Conservation (phyloP, 2,329 filamentous ascomycete genomes). For the Neonectria punicea region DNA sequence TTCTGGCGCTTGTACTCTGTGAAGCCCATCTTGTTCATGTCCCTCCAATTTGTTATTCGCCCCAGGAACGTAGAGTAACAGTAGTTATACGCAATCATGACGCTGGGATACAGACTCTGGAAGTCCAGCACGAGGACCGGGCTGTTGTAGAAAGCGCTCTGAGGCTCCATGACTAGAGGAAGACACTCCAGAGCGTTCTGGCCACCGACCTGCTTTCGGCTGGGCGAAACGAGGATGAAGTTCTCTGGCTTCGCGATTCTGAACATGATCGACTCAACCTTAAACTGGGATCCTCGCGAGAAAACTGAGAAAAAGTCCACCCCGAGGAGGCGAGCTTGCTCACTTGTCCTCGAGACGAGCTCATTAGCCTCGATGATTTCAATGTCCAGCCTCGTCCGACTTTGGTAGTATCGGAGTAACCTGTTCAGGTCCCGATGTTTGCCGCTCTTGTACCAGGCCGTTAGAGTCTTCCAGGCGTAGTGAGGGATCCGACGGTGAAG, state of each 20-base stretch:
- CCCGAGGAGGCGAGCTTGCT: slow-evolving; percentile 91
- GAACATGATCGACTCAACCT: slow-evolving; percentile 99
- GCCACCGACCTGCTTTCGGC: slow-evolving; percentile 87
- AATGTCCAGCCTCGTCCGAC: slow-evolving; percentile 82
- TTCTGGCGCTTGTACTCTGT: slow-evolving; percentile 83
- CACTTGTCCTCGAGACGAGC: slow-evolving; percentile 86
- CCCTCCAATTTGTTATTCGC: slow-evolving; percentile 87
- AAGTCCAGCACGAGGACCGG: slow-evolving; percentile 94
- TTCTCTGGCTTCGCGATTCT: slow-evolving; percentile 97
- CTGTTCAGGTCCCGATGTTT: slow-evolving; percentile 77
- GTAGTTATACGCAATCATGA: slow-evolving; percentile 99
- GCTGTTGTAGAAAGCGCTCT: slow-evolving; percentile 92
- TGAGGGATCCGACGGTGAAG: slow-evolving; percentile 89
- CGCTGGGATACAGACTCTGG: slow-evolving; percentile 93
- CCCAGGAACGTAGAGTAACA: slow-evolving; percentile 98
- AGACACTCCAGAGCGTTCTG: slow-evolving; percentile 96
- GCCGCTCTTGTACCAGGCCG: slow-evolving; percentile 80
- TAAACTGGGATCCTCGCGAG: slow-evolving; percentile 94
- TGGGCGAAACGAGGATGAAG: slow-evolving; percentile 89
- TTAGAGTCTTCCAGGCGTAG: slow-evolving; percentile 82
- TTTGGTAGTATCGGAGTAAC: slow-evolving; percentile 80
- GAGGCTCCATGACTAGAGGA: slow-evolving; percentile 96
- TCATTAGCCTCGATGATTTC: slow-evolving; percentile 93
- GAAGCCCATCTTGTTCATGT: slow-evolving; percentile 94
- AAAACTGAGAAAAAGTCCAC: slow-evolving; percentile 98